Evolutionary conservation across 1,139 yeast species (phyloP).

Genomic region (Blastobotrys indianensis): DNA sequence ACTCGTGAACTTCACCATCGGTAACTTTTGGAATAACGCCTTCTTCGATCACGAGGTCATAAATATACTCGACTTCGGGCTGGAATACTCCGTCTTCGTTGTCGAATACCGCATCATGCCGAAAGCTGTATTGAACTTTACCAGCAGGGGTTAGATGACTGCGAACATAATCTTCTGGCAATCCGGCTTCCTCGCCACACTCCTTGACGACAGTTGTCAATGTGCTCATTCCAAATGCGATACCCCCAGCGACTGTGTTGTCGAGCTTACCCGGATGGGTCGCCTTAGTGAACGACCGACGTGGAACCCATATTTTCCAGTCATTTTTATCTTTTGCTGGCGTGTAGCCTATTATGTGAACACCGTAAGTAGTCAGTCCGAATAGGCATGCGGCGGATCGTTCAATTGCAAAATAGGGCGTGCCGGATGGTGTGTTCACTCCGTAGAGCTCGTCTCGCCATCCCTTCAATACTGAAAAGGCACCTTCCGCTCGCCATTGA

Average conservation of each 20-base stretch:
- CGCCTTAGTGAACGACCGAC: slow-evolving; percentile 67
- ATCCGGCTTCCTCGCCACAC: slow-evolving; percentile 85
- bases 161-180: slow-evolving; percentile 47
- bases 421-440: slow-evolving; percentile 50
- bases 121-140: slow-evolving; percentile 49
- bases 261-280: slow-evolving; percentile 91
- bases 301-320: slow-evolving; percentile 75
- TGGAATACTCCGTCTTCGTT: slow-evolving; percentile 56
- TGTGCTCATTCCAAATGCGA: slow-evolving; percentile 74
- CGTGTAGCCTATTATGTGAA: slow-evolving; percentile 76
- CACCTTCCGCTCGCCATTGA: slow-evolving; percentile 38
- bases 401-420: slow-evolving; percentile 65
- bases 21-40: slow-evolving; percentile 59
- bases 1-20: slow-evolving; percentile 82
- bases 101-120: slow-evolving; percentile 27
- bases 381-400: slow-evolving; percentile 73
- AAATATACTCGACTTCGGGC: slow-evolving; percentile 82
- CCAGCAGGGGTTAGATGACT: slow-evolving; percentile 51
- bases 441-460: slow-evolving; percentile 87
- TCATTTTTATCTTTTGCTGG: slow-evolving; percentile 35
- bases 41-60: slow-evolving; percentile 57
- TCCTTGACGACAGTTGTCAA: slow-evolving; percentile 79
- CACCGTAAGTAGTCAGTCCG: slow-evolving; percentile 88
- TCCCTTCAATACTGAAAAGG: slow-evolving; percentile 50
- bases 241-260: slow-evolving; percentile 92